phyloP scores from a whole-genome alignment of 2,329 filamentous ascomycete genomes.

The Cordyceps sp. region DNA sequence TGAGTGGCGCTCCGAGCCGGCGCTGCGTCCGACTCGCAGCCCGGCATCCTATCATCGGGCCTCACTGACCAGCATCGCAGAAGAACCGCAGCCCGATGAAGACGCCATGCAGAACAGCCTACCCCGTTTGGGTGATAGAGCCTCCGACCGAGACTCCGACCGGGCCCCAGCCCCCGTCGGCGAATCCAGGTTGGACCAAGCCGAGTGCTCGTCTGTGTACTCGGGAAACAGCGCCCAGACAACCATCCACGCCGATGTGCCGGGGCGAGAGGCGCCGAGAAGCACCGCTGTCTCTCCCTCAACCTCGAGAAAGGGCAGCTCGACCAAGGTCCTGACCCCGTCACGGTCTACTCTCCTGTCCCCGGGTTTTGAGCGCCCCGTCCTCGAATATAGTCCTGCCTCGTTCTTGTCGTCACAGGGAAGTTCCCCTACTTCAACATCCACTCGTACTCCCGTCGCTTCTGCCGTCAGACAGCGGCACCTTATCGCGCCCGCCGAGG shows the following conservation, averaged over 20 bases:
- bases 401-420: background rate
- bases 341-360: background rate
- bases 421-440: background rate
- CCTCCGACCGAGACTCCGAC: background rate
- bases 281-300: background rate
- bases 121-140: no score
- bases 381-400: constrained; percentile 4
- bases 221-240: no score
- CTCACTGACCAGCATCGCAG: background rate
- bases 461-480: no score
- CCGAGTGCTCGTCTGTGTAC: no score
- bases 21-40: background rate
- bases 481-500: no score
- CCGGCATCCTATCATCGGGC: background rate
- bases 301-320: background rate
- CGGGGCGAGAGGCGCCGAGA: background rate
- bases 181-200: no score
- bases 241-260: constrained; percentile 2
- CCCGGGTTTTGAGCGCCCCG: background rate
- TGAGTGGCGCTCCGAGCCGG: background rate
- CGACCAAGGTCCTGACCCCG: background rate
- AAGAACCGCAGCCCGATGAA: background rate
- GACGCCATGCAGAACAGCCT: no score
- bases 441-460: no score
- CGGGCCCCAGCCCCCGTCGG: no score